phyloP scores from a whole-genome alignment of 768 basidiomycete genomes.

The Macrolepiota albuminosa region DNA sequence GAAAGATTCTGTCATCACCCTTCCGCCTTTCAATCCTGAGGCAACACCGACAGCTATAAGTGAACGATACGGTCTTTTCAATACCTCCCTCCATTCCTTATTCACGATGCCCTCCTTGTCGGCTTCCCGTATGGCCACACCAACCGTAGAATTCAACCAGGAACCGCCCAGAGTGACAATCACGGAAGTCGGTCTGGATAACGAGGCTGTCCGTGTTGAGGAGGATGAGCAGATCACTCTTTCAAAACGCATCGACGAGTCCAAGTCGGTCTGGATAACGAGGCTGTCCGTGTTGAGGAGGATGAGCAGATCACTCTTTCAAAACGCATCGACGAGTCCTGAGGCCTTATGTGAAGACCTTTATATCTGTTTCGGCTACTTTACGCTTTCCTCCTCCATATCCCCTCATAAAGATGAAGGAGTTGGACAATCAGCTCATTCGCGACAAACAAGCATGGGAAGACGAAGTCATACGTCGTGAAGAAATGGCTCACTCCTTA shows the following conservation, averaged over 20 bases:
- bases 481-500: constrained; percentile 51
- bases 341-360: constrained; percentile 80
- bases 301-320: constrained; percentile 67
- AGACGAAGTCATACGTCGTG: constrained; percentile 76
- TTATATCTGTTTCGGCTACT: constrained; percentile 92
- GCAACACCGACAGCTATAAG: constrained; percentile 50
- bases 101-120: constrained; percentile 25
- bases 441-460: constrained; percentile 76
- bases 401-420: constrained; percentile 83
- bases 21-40: constrained; percentile 61
- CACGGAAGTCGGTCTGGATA: constrained; percentile 27
- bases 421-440: constrained; percentile 75
- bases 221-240: constrained; percentile 68
- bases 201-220: constrained; percentile 56
- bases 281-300: constrained; percentile 63
- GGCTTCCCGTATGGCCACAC: constrained; percentile 25
- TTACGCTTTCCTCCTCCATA: constrained; percentile 90
- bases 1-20: constrained; percentile 81
- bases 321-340: constrained; percentile 71
- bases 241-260: constrained; percentile 73
- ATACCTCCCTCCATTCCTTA: constrained; percentile 20
- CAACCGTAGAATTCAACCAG: constrained; percentile 14
- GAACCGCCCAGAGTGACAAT: constrained; percentile 16
- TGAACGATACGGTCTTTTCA: constrained; percentile 17
- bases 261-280: constrained; percentile 38